Conservation (phyloP, 805 yeast species). For the Saccharomycopsis oosterbeekiorum region DNA sequence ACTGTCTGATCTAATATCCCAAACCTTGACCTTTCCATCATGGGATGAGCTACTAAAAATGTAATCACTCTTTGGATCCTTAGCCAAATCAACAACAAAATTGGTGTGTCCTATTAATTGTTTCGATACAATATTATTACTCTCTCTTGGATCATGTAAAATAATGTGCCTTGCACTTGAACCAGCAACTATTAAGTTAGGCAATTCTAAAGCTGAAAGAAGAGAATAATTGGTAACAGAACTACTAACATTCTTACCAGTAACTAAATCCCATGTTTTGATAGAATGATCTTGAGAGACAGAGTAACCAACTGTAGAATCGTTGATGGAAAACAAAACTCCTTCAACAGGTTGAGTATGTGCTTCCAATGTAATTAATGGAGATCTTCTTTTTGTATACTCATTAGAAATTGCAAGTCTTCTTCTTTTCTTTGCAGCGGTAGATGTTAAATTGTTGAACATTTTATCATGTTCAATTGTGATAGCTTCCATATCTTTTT, state of each 20-base stretch:
- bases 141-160: conserved; percentile 78
- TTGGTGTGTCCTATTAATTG: conserved; percentile 86
- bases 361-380: conserved; percentile 58
- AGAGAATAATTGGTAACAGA: conserved; percentile 79
- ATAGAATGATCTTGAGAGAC: conserved; percentile 94
- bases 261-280: conserved; percentile 92
- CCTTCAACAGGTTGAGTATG: conserved; percentile 86
- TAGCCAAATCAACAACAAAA: conserved; percentile 72
- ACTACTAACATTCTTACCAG: conserved; percentile 78
- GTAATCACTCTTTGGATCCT: conserved; percentile 68
- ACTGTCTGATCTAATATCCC: conserved; percentile 88
- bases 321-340: conserved; percentile 62
- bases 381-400: conserved; percentile 69
- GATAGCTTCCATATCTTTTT: conserved; percentile 71
- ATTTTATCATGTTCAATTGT: conserved; percentile 33
- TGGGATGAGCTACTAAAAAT: conserved; percentile 89
- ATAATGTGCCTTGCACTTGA: conserved; percentile 96
- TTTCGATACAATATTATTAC: conserved; percentile 48
- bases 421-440: conserved; percentile 83
- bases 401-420: conserved; percentile 70
- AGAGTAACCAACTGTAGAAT: conserved; percentile 78
- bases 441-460: conserved; percentile 44
- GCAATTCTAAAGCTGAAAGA: conserved; percentile 61
- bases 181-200: conserved; percentile 80
- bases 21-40: conserved; percentile 88